Percentiles rank a stretch among this genome's conserved stretches.
Evolutionary conservation across 2,329 filamentous ascomycete species (phyloP).

Genomic region (Diaporthe ilicicola): DNA sequence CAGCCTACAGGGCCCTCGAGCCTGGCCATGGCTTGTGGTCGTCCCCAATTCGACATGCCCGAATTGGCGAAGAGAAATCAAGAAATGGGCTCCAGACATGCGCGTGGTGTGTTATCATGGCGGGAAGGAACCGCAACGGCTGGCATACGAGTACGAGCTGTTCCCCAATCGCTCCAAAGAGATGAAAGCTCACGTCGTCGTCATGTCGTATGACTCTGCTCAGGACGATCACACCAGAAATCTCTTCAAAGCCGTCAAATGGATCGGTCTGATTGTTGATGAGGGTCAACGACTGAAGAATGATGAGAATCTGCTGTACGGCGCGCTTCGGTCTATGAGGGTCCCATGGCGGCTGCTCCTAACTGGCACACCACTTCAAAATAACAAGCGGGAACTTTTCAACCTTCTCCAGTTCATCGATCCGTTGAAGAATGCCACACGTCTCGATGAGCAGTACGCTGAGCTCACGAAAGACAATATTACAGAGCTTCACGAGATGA

Average conservation of each 20-base stretch:
- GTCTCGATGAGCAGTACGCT: constrained; percentile 77
- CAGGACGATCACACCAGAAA: constrained; percentile 73
- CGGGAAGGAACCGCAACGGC: constrained; percentile 74
- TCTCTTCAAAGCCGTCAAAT: constrained; percentile 76
- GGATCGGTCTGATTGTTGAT: constrained; percentile 90
- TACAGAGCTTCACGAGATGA: constrained; percentile 80
- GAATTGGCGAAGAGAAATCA: constrained; percentile 98
- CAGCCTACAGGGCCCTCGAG: constrained; percentile 71
- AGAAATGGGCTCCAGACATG: constrained; percentile 87
- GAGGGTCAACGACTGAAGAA: constrained; percentile 97
- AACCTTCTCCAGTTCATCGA: constrained; percentile 97
- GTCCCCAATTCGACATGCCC: constrained; percentile 94
- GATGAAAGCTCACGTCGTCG: constrained; percentile 87
- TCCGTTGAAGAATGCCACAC: constrained; percentile 70
- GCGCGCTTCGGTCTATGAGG: constrained; percentile 74
- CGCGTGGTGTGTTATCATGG: constrained; percentile 95
- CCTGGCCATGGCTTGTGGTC: constrained; percentile 92
- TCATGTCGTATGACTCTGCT: constrained; percentile 94
- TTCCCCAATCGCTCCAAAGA: constrained; percentile 73
- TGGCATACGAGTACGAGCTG: constrained; percentile 85
- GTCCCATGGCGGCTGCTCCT: constrained; percentile 86
- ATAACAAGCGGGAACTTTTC: constrained; percentile 94
- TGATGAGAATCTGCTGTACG: constrained; percentile 84
- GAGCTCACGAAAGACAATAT: constrained; percentile 87
- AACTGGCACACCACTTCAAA: constrained; percentile 92